phyloP scores from a whole-genome alignment of 1,284 basidiomycete species.

The Apiotrichum siamense region DNA sequence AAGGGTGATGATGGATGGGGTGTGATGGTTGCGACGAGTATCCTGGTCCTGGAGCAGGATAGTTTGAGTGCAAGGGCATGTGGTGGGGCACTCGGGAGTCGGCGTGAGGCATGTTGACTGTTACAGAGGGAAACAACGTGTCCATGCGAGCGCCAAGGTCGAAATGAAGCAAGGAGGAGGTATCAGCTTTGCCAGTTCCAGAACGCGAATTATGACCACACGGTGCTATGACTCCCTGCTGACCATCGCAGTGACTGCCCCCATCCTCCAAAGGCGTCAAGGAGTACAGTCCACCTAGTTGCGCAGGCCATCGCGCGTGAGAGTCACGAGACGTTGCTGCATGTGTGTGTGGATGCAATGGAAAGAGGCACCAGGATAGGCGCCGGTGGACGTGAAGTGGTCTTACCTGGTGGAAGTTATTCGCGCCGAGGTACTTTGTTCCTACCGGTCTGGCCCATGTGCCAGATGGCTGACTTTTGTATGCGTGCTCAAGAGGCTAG shows the following conservation, averaged over 20 bases:
- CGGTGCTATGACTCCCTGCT: too few species aligned
- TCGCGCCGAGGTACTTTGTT: too few species aligned
- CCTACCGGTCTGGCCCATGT: too few species aligned
- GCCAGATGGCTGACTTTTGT: too few species aligned
- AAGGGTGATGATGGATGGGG: constrained; percentile 21
- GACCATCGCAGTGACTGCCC: too few species aligned
- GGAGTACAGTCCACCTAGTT: too few species aligned
- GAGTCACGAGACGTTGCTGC: background rate
- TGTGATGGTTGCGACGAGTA: constrained; percentile 17
- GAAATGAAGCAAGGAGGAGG: background rate
- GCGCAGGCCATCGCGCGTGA: too few species aligned
- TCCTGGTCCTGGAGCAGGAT: constrained; percentile 15
- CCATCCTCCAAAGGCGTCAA: too few species aligned
- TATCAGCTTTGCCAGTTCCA: too few species aligned
- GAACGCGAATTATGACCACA: too few species aligned
- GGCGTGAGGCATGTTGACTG: constrained; percentile 4
- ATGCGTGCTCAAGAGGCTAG: too few species aligned
- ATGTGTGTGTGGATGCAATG: background rate
- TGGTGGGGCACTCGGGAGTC: constrained; percentile 17
- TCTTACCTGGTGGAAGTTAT: too few species aligned
- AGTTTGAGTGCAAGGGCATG: constrained; percentile 17
- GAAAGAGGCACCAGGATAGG: background rate
- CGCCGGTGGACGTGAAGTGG: background rate
- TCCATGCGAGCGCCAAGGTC: background rate
- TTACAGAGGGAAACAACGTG: background rate